Evolutionary conservation across 169 alveolate species (phyloP).

Genomic region (Cryptosporidium felis): DNA sequence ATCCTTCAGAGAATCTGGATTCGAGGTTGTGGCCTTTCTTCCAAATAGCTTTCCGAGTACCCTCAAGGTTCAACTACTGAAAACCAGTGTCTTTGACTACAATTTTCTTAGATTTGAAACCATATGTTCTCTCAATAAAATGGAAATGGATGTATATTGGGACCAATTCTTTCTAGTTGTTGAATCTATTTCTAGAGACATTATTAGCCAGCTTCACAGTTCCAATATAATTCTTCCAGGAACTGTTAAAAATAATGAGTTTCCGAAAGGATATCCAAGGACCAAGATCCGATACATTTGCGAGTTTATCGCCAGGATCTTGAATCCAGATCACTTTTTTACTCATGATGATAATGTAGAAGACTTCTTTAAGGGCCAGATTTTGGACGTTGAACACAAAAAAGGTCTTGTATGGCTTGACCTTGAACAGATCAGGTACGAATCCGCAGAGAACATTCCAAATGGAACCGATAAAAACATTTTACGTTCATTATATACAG

Average conservation of each 20-base stretch:
- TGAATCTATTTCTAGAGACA: conserved; percentile 33
- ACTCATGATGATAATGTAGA: not conserved
- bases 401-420: conserved; percentile 28
- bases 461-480: not conserved
- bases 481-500: conserved; percentile 6
- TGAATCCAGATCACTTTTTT: conserved; percentile 3
- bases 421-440: not conserved
- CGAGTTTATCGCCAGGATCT: conserved; percentile 6
- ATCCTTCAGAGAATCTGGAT: conserved; percentile 37
- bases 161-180: conserved; percentile 15
- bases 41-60: not conserved
- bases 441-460: not conserved
- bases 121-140: conserved; percentile 26
- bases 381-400: not conserved
- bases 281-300: conserved; percentile 12
- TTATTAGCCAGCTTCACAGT: conserved; percentile 9
- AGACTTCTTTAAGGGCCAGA: conserved; percentile 29
- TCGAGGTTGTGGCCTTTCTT: not conserved
- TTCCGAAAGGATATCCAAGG: not conserved
- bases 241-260: not conserved
- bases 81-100: conserved; percentile 15
- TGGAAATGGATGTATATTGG: conserved; percentile 9
- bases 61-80: not conserved
- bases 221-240: conserved; percentile 45
- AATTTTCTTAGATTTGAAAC: conserved; percentile 51